These are phyloP conservation scores for Inga leiocalycina DNA, from an alignment of 306 rosid species.

Conservation along the genomic window DNA sequence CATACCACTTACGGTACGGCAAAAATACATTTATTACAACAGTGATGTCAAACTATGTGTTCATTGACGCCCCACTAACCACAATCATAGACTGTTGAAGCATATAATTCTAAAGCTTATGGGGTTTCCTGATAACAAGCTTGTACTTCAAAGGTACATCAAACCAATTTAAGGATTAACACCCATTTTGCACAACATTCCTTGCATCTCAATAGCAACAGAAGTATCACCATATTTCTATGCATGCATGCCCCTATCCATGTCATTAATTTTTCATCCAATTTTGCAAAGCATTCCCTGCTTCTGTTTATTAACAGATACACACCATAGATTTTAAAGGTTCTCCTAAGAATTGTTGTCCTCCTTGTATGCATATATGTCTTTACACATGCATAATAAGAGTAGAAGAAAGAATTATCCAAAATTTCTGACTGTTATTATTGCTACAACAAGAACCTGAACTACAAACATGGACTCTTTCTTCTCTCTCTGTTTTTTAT, in stretches of 20 bases:
- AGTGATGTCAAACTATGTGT: no score
- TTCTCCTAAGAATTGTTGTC: neutral
- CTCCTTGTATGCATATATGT: neutral
- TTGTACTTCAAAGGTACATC: no score
- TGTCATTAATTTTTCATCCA: neutral
- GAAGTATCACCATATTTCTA: neutral
- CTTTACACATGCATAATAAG: neutral
- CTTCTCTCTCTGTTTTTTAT: neutral
- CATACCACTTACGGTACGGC: no score
- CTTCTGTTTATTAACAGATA: neutral
- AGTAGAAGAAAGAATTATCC: neutral
- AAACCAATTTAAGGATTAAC: no score
- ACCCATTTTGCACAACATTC: neutral
- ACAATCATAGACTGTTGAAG: no score
- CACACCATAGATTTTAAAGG: neutral
- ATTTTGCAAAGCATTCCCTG: neutral
- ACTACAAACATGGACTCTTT: neutral
- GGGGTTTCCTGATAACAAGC: neutral
- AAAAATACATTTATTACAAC: no score
- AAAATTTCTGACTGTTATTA: neutral
- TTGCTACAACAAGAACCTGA: neutral
- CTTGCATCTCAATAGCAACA: neutral
- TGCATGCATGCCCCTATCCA: slow-evolving; percentile 8
- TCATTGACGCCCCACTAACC: no score
- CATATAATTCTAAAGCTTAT: neutral